Percentiles rank a stretch among this genome's conserved stretches.
Conservation (phyloP, 2,329 filamentous ascomycete genomes). For the Paecilomyces sp. region DNA sequence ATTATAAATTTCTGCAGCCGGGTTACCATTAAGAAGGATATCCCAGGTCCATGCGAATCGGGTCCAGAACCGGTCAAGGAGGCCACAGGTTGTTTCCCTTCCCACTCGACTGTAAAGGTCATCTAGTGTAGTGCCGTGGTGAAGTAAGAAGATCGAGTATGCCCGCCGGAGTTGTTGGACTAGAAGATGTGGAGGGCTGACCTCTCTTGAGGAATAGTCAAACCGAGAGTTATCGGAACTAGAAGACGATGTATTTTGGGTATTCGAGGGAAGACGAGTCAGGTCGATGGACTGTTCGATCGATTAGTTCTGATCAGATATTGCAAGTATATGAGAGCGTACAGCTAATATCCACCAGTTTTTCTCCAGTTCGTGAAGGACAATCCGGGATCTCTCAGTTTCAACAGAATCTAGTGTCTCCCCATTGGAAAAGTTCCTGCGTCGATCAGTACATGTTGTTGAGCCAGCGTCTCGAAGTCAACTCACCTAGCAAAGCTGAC, state of each 20-base stretch:
- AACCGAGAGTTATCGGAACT: slow-evolving; percentile 40
- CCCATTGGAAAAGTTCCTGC: slow-evolving; percentile 71
- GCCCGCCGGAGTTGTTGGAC: slow-evolving; percentile 75
- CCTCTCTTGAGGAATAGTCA: slow-evolving; percentile 85
- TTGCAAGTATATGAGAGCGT: slow-evolving; percentile 14
- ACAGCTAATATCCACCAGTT: slow-evolving; percentile 96
- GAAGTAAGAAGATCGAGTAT: slow-evolving; percentile 76
- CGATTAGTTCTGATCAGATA: slow-evolving; percentile 4
- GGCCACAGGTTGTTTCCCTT: slow-evolving; percentile 61
- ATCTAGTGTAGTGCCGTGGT: slow-evolving; percentile 71
- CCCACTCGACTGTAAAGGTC: slow-evolving; percentile 60
- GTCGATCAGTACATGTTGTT: slow-evolving; percentile 8
- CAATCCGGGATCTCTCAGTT: slow-evolving; percentile 78
- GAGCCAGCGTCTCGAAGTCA: slow-evolving; percentile 9
- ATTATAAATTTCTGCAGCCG: slow-evolving; percentile 68
- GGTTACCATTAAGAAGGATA: slow-evolving; percentile 83
- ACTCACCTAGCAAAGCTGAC: slow-evolving; percentile 72
- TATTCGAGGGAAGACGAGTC: slow-evolving; percentile 59
- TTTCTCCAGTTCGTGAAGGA: slow-evolving; percentile 78
- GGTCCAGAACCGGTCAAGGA: slow-evolving; percentile 77
- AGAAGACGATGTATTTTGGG: slow-evolving; percentile 35
- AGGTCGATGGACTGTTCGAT: slow-evolving; percentile 65
- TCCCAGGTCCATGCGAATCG: slow-evolving; percentile 66
- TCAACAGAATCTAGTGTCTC: slow-evolving; percentile 76
- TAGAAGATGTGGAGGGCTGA: slow-evolving; percentile 73